phyloP scores from a whole-genome alignment of 495 filamentous ascomycete species.

The Hyaloscypha hepaticicola region DNA sequence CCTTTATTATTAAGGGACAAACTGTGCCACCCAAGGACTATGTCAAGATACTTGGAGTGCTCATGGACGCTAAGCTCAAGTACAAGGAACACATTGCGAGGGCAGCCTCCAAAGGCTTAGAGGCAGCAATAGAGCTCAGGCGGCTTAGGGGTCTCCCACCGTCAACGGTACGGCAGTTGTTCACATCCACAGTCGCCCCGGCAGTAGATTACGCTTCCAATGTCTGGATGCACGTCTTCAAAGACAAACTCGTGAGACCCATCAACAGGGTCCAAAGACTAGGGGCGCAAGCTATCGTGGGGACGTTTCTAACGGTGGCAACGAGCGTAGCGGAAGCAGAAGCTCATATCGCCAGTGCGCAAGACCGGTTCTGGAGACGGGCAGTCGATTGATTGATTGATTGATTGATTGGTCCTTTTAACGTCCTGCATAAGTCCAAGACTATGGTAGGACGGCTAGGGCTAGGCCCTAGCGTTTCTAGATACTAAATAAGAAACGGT shows the following conservation, averaged over 20 bases:
- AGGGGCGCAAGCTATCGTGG: conserved; percentile 37
- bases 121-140: conserved; percentile 36
- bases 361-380: too few species aligned
- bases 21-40: conserved; percentile 1
- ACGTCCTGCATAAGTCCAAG: too few species aligned
- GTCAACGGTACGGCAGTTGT: conserved; percentile 35
- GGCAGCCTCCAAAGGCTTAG: conserved; percentile 35
- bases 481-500: too few species aligned
- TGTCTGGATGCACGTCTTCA: conserved; percentile 37
- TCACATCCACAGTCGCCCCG: conserved; percentile 33
- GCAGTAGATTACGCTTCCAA: conserved; percentile 40
- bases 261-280: conserved; percentile 37
- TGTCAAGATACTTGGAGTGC: conserved; percentile 12
- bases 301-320: conserved; percentile 32
- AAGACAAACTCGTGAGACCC: conserved; percentile 25
- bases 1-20: conserved; percentile 15
- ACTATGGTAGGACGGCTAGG: too few species aligned
- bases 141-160: conserved; percentile 34
- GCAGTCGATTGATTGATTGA: too few species aligned
- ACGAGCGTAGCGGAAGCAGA: conserved; percentile 34
- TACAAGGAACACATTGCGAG: conserved; percentile 31
- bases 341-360: too few species aligned
- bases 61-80: conserved; percentile 5
- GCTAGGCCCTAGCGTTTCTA: too few species aligned
- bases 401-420: too few species aligned